Base-by-base conservation (phyloP, 768 basidiomycete genomes). In the Boletus fagicola region DNA sequence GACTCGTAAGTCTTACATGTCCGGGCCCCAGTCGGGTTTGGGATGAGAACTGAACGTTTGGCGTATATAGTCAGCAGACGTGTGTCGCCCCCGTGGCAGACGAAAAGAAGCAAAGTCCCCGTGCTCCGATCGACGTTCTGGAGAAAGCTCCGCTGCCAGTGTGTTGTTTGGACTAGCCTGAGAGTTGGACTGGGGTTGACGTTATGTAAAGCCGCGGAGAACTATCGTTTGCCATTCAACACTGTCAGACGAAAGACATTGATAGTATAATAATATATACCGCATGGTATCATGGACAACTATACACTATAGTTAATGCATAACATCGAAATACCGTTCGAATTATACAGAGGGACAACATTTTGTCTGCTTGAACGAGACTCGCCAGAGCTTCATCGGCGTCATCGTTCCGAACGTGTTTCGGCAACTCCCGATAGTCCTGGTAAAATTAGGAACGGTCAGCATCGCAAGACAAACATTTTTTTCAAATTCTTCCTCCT, bases 391-490 rank as follows among this genome's bases (percentile, higher is more conserved):
- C n/a, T 7, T 28, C 16, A 20, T 16, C 22, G 33, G 36, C 35
- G 35, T 36, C 40, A 7, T 9, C 26, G 12, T 36, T 26, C 60
- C 63, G 63, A 65, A 49, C 0, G 4, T 1, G 0, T 10, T 9
- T 57, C 65, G 65, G 65, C 40, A 65, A 58, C 49, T 53, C 11
- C 65, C 65, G 65, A 6, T 0, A 8, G 33, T 9, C 8, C 50
- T 2, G 35, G 57, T 48, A 62, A 67, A 64, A 49, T 54, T 49
- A 53, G 26, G 42, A 28, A 8, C 46, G 3, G 4, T 11, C 20
- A 8, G 18, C 39, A 13, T 5, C 11, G 18, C 26, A 13, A 35
- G n/a, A 4, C 36, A 13, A 48, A 45, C 13, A 10, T 10, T 42
- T 28, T 28, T 6, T 45, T 42, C 20, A 16, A 28, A 54, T 40